Conservation (phyloP, 78 protist species). For the Monosiga brevicollis region DNA sequence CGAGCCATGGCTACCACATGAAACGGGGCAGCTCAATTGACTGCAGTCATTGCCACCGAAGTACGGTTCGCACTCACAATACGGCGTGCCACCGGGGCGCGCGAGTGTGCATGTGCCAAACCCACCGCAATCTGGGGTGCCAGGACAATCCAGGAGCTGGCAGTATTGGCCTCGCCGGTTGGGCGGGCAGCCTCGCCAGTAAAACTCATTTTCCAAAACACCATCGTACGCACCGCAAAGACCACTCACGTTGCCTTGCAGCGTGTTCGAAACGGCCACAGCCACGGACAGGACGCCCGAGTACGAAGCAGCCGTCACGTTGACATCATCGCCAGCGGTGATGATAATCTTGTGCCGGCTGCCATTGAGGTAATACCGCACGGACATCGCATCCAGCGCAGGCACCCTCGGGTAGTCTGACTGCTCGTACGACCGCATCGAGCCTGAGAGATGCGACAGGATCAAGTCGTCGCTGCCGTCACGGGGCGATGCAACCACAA, state of each 20-base stretch:
- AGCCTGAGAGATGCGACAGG: neutral
- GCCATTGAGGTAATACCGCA: neutral
- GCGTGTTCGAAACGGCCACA: neutral
- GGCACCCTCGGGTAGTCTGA: no score
- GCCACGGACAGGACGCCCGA: neutral
- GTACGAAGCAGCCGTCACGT: neutral
- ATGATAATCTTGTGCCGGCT: neutral
- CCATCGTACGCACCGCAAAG: neutral
- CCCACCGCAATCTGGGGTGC: neutral
- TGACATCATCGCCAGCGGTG: neutral
- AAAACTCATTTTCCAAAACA: neutral
- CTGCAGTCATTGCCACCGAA: neutral
- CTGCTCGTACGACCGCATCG: neutral
- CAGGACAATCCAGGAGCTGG: neutral
- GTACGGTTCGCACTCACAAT: neutral
- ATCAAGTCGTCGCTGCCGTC: neutral
- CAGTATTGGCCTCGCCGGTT: neutral
- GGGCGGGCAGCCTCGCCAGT: neutral
- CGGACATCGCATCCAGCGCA: no score
- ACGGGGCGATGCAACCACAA: neutral
- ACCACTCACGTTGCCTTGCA: neutral
- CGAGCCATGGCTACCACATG: neutral
- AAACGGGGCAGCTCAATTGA: neutral
- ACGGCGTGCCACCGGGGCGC: neutral
- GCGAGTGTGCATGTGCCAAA: neutral